Conservation (phyloP, 352 stramenopile species). For the Globisporangium mamillatum region DNA sequence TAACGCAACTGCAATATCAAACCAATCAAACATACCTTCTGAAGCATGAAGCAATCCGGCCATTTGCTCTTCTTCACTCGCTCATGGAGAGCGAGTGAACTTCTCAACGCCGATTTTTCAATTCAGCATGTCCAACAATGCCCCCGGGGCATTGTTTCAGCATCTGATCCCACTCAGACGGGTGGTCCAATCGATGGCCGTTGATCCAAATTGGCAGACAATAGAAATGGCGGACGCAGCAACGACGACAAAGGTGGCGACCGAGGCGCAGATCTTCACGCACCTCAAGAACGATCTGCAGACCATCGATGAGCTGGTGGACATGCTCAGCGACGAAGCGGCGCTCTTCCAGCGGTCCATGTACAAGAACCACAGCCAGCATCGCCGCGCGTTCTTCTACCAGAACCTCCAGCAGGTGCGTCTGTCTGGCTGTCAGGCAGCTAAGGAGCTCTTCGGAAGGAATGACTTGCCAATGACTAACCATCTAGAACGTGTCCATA, state of each 20-base stretch:
- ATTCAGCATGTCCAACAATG: neutral
- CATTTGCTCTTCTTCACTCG: neutral
- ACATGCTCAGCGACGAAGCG: constrained; percentile 53
- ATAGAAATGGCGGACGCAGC: neutral
- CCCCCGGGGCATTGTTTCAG: neutral
- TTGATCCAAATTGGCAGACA: constrained; percentile 15
- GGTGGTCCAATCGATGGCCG: neutral
- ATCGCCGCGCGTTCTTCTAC: constrained; percentile 79
- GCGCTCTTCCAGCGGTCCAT: constrained; percentile 72
- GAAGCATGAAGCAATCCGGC: neutral
- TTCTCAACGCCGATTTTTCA: neutral
- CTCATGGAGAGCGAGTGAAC: neutral
- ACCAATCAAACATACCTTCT: neutral
- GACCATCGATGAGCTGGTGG: constrained; percentile 28
- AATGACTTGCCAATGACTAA: neutral
- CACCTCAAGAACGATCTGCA: constrained; percentile 39
- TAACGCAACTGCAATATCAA: neutral
- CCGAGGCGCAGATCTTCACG: constrained; percentile 30
- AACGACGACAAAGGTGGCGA: neutral
- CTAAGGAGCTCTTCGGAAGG: neutral
- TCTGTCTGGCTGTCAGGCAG: neutral
- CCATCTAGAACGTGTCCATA: neutral
- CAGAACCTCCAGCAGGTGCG: constrained; percentile 68
- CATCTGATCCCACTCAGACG: neutral
- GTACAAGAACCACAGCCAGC: constrained; percentile 90